Conservation (phyloP, 768 basidiomycete genomes). For the Rhodotorula paludigena region DNA sequence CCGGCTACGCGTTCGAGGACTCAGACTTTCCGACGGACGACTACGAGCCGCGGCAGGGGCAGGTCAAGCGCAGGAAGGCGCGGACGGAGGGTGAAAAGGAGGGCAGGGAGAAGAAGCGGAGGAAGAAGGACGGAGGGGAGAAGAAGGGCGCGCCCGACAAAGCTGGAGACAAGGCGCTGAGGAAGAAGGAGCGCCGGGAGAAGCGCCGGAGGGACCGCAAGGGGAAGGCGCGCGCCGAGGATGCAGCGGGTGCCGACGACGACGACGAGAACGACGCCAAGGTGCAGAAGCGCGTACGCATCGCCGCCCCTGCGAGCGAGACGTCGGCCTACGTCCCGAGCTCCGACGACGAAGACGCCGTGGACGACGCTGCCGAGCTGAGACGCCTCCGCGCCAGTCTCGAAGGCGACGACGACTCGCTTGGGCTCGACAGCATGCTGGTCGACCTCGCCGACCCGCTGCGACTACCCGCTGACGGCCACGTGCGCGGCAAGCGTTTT, state of each 20-base stretch:
- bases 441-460: constrained; percentile 12
- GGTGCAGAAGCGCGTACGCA: constrained; percentile 2
- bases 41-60: not conserved
- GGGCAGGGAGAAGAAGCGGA: too few relatives aligned
- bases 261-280: not conserved
- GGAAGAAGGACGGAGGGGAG: too few relatives aligned
- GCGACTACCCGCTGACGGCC: not conserved
- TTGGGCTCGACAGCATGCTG: not conserved
- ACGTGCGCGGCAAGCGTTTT: not conserved
- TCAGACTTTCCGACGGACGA: not conserved
- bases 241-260: too few relatives aligned
- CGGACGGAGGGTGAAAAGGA: too few relatives aligned
- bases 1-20: not conserved
- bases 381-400: too few relatives aligned
- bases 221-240: not conserved
- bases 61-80: not conserved
- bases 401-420: not conserved
- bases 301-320: not conserved
- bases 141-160: too few relatives aligned
- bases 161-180: too few relatives aligned
- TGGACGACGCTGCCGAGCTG: too few relatives aligned
- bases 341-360: not conserved
- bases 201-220: not conserved
- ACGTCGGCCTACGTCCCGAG: not conserved
- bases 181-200: too few relatives aligned